Evolutionary conservation across 2,329 filamentous ascomycete species (phyloP), one percentile per base, ranked within the genome.

Genomic region (Fusarium palustre): DNA sequence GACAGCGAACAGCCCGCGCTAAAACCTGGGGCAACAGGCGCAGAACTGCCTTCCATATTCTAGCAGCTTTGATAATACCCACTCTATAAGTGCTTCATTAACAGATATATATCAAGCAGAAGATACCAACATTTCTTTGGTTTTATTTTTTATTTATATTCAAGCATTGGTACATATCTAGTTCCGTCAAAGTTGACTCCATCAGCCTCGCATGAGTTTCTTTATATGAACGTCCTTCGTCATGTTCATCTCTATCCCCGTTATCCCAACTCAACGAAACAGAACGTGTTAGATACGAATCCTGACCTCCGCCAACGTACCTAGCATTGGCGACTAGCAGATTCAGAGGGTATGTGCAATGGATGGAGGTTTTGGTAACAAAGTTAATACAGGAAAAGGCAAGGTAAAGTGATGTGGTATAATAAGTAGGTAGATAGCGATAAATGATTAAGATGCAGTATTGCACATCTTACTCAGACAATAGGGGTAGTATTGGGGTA

Each of bases 321-420:
- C 55, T 63, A 63, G 52, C 46, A 30, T 60, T 24, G 60, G 45
- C 45, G 39, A 45, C 54, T 41, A 45, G 38, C 18, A 59, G 45
- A 43, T 53, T 20, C 55, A 64, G 47, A 63, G 66, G 71, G 70
- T 38, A 56, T 75, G 73, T 74, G 71, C 70, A 71, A 66, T 39
- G 38, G 47, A 13, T 24, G 24, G 39, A 56, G 39, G 25, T 43
- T 62, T 59, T 55, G 42, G 54, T 52, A 58, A 52, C 55, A 59
- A 59, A 49, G 45, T 49, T 55, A 55, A 47, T 60, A 67, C 59
- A 54, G 31, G 30, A 64, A 64, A 58, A 30, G 55, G 42, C 24
- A 31, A 47, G 50, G 53, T 46, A 64, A 59, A 56, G 64, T 68
- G 66, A 55, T 65, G 55, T 70, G 69, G 66, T 66, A 71, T 71